A percentile compares a stretch with the other conserved stretches of the same genome.
These are phyloP conservation scores for Diaporthe humulicola DNA, from an alignment of 2,329 filamentous ascomycete genomes.

Conservation along the genomic window DNA sequence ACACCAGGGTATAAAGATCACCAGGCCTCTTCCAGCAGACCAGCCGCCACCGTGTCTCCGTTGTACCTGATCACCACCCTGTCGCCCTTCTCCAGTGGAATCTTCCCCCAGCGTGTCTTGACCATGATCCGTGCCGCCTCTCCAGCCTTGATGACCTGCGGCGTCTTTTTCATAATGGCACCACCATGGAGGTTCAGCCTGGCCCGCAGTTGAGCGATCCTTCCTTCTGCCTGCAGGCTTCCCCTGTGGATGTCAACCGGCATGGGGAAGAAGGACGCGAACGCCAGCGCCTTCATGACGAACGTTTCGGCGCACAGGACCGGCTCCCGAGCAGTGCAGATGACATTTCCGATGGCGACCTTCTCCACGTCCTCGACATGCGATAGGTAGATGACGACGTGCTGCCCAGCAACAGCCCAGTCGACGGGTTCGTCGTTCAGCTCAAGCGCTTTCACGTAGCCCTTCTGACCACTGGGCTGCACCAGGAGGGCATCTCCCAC, in stretches of 20 bases:
- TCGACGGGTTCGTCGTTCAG: constrained; percentile 80
- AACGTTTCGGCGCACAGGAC: constrained; percentile 81
- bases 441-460: constrained; percentile 85
- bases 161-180: constrained; percentile 83
- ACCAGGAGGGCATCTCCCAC: constrained; percentile 83
- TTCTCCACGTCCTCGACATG: constrained; percentile 90
- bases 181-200: constrained; percentile 85
- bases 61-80: constrained; percentile 84
- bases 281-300: constrained; percentile 86
- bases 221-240: constrained; percentile 81
- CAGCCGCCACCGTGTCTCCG: constrained; percentile 89
- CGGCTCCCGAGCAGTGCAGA: constrained; percentile 79
- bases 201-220: constrained; percentile 79
- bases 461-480: constrained; percentile 85
- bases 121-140: constrained; percentile 83
- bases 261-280: constrained; percentile 91
- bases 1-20: not conserved
- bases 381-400: constrained; percentile 83
- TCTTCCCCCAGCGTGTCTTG: constrained; percentile 75
- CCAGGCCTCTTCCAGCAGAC: constrained; percentile 77
- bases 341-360: constrained; percentile 86
- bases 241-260: constrained; percentile 90
- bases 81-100: constrained; percentile 84
- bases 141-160: constrained; percentile 85
- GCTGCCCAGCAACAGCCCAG: constrained; percentile 95